Conservation (phyloP, 1,139 yeast genomes). For the Nakaseomyces kungkrabaensis region DNA sequence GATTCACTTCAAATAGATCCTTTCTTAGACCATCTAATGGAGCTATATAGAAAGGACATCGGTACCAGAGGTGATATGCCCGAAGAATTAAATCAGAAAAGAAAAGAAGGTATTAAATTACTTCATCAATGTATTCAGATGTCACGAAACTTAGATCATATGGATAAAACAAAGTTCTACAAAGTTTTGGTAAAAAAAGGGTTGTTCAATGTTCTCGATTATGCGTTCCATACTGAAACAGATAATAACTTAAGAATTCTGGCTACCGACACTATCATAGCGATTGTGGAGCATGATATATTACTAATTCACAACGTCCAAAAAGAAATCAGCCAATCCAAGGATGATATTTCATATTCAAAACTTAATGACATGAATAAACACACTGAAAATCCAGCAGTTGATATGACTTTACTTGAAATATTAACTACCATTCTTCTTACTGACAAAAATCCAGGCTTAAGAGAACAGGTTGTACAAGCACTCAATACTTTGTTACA, state of each 20-base stretch:
- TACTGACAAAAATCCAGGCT: conserved; percentile 57
- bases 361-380: conserved; percentile 1
- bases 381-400: conserved; percentile 8
- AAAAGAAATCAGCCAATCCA: conserved; percentile 13
- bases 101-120: conserved; percentile 66
- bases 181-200: conserved; percentile 58
- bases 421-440: conserved; percentile 54
- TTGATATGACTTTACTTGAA: conserved; percentile 51
- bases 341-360: neutral
- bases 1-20: conserved; percentile 52
- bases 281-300: conserved; percentile 80
- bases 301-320: conserved; percentile 42
- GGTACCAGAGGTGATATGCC: conserved; percentile 11
- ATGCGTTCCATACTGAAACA: conserved; percentile 55
- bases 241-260: conserved; percentile 45
- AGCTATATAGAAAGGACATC: conserved; percentile 37
- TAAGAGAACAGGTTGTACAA: conserved; percentile 75
- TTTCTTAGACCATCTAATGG: conserved; percentile 43
- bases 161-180: conserved; percentile 59
- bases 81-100: conserved; percentile 24
- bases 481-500: conserved; percentile 68
- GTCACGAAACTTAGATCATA: conserved; percentile 56
- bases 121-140: conserved; percentile 72
- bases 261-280: conserved; percentile 74
- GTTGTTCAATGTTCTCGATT: conserved; percentile 56